phyloP scores from a whole-genome alignment of 2,329 filamentous ascomycete species.

The Penicillium aurantiogriseum region DNA sequence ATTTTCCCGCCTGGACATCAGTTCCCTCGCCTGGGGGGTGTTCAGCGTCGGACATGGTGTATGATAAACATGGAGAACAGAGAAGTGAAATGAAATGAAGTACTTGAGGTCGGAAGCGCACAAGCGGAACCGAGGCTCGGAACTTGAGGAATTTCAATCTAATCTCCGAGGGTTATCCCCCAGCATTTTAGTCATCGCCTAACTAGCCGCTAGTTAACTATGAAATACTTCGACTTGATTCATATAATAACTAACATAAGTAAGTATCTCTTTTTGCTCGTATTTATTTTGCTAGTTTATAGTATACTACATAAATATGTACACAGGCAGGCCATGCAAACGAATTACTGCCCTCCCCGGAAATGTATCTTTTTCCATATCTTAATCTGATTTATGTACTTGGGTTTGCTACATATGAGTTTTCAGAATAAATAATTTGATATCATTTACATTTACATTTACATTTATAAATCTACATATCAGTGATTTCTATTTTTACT shows the following conservation, averaged over 20 bases:
- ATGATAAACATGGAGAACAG: conserved; percentile 4
- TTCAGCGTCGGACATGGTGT: conserved; percentile 25
- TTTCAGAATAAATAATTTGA: neutral
- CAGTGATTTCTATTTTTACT: neutral
- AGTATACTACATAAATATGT: neutral
- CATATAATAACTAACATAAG: neutral
- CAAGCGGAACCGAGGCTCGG: conserved; percentile 31
- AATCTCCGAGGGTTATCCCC: conserved; percentile 2
- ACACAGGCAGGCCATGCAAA: neutral
- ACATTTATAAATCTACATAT: neutral
- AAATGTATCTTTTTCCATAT: neutral
- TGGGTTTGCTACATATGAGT: neutral
- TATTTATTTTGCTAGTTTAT: neutral
- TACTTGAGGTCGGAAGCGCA: conserved; percentile 4
- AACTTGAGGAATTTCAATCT: conserved; percentile 15
- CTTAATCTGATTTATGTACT: neutral
- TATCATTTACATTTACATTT: neutral
- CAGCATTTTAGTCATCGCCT: neutral
- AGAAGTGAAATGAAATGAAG: neutral
- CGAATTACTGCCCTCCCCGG: neutral
- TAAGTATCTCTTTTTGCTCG: too few species aligned
- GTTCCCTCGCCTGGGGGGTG: conserved; percentile 12
- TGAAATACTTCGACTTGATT: neutral
- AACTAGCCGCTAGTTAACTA: neutral
- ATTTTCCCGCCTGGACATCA: conserved; percentile 21